Percentiles rank a stretch among this genome's conserved stretches.
Conservation (phyloP, 768 basidiomycete species). For the Coprinopsis strossmayeri region DNA sequence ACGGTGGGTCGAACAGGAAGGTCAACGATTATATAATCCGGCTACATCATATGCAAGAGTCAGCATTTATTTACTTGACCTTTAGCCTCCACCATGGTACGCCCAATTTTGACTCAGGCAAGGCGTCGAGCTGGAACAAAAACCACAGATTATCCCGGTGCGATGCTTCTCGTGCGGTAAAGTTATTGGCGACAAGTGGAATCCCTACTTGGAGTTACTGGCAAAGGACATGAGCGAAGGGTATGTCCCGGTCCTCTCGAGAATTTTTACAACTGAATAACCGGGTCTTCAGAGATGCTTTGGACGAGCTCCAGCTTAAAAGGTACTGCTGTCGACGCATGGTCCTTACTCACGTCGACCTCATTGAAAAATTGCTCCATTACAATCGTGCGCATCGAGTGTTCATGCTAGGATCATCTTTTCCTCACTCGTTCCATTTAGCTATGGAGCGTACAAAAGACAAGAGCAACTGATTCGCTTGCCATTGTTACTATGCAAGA, state of each 20-base stretch:
- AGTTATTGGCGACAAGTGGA: conserved; percentile 97
- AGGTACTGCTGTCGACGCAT: conserved; percentile 95
- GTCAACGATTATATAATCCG: not conserved
- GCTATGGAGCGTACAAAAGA: conserved; percentile 48
- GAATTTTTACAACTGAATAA: not conserved
- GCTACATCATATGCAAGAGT: not conserved
- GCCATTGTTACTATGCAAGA: too few species aligned
- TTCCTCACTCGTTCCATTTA: conserved; percentile 17
- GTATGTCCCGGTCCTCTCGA: conserved; percentile 35
- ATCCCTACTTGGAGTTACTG: conserved; percentile 74
- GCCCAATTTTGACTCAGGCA: not conserved
- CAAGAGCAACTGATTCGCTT: conserved; percentile 19
- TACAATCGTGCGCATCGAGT: conserved; percentile 73
- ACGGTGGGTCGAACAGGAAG: not conserved
- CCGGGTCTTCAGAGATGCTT: conserved; percentile 63
- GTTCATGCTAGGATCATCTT: not conserved
- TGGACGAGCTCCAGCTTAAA: conserved; percentile 85
- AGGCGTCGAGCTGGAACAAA: not conserved
- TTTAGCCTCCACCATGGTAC: conserved; percentile 8
- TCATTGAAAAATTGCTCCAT: conserved; percentile 94
- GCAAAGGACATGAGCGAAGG: conserved; percentile 83
- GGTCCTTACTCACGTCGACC: conserved; percentile 95
- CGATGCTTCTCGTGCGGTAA: conserved; percentile 97
- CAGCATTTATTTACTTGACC: not conserved
- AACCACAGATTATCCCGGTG: conserved; percentile 83